Evolutionary conservation across 306 rosid genomes (phyloP).

Genomic region (Albizia julibrissin): DNA sequence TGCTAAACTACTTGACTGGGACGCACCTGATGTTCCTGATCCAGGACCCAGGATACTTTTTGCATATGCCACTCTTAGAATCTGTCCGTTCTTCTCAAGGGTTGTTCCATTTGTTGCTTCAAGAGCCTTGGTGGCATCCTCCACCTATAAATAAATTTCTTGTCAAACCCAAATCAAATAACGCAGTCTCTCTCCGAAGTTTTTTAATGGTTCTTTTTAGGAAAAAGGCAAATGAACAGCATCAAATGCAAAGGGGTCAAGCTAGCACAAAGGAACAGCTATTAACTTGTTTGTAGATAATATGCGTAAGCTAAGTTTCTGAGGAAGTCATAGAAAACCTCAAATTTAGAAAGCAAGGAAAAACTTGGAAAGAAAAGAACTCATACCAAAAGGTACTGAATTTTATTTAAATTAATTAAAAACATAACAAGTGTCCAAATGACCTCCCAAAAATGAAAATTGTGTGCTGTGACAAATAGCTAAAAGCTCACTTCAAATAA

Average conservation of each 20-base stretch:
- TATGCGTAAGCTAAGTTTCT: background rate
- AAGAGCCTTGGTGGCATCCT: conserved; percentile 93
- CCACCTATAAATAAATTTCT: conserved; percentile 59
- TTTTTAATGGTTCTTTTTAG: background rate
- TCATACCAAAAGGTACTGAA: background rate
- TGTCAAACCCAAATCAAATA: conserved; percentile 16
- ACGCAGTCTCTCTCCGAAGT: background rate
- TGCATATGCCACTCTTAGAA: conserved; percentile 93
- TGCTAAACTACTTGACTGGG: conserved; percentile 95
- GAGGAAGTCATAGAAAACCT: background rate
- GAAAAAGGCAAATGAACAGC: background rate
- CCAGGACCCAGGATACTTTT: conserved; percentile 93
- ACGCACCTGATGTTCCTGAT: conserved; percentile 72
- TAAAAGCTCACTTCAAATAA: too few relatives aligned
- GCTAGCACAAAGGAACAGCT: background rate
- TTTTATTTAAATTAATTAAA: background rate
- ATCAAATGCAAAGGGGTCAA: background rate
- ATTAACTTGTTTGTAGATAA: background rate
- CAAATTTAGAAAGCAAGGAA: too few relatives aligned
- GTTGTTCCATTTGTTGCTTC: conserved; percentile 88
- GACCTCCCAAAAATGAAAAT: background rate
- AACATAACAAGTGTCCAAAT: background rate
- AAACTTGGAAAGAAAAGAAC: background rate
- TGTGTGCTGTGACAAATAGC: background rate
- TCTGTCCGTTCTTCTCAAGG: conserved; percentile 94